Evolutionary conservation across 495 filamentous ascomycete species (phyloP), one percentile per base, ranked within the genome.

Genomic region (Lindgomyces ingoldianus): DNA sequence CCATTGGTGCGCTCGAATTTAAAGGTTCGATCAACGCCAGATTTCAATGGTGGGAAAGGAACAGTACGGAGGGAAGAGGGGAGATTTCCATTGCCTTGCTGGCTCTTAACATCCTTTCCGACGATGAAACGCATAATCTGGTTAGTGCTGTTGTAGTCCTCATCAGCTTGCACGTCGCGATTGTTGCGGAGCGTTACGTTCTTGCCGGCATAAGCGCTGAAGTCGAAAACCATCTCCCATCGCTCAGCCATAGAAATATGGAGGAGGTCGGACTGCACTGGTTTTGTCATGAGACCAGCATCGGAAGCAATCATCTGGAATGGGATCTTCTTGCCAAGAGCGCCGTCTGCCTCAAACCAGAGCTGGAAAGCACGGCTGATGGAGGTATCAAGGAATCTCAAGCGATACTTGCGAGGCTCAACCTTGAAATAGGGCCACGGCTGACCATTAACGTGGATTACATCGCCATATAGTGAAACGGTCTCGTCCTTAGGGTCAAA

Each of bases 241-340:
- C 83, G 77, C 71, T 85, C 83, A 0, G 77, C 83, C 77, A 83
- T 83, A 48, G 77, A 62, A 41, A 84, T 78, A 48, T 74, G 73
- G 25, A 85, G 55, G 48, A 54, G 52, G 39, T 66, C 58, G 2
- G 74, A 72, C 8, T 51, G 57, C 2, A 79, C 75, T 0, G 83
- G 77, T 3, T 36, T 52, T 0, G 64, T 69, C 8, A 84, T 56
- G 2, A 80, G 75, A 0, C 83, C 83, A 12, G 81, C 73, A 51
- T 86, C 83, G 16, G 80, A 76, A 11, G 72, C 82, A 47, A 85
- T 80, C 52, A 90, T 81, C 76, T 84, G 52, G 72, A 84, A 82
- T 0, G 76, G 72, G 27, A 84, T 63, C 69, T 45, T 65, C 10
- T 63, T 67, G 50, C 63, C 58, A 56, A 67, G 62, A 6, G 70